Evolutionary conservation across 1,139 yeast species (phyloP).

Genomic region (Candida sanyaensis): DNA sequence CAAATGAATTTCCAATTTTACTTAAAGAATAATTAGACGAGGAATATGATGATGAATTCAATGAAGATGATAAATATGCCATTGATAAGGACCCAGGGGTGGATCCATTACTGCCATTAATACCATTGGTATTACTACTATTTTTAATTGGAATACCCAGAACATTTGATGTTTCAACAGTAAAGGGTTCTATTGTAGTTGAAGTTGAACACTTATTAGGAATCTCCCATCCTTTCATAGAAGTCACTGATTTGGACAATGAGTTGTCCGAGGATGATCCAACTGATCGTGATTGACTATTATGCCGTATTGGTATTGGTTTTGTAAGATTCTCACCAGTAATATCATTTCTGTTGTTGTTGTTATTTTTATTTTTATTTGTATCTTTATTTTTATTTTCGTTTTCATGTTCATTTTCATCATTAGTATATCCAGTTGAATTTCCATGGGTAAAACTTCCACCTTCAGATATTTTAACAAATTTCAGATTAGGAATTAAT

Average conservation of each 20-base stretch:
- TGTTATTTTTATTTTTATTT: too few relatives aligned
- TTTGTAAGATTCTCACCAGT: background rate
- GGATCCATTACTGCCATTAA: slow-evolving; percentile 20
- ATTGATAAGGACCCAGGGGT: slow-evolving; percentile 41
- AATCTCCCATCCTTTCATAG: slow-evolving; percentile 47
- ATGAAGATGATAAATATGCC: slow-evolving; percentile 46
- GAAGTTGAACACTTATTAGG: slow-evolving; percentile 35
- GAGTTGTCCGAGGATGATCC: slow-evolving; percentile 28
- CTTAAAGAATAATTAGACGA: slow-evolving; percentile 42
- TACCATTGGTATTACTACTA: slow-evolving; percentile 7
- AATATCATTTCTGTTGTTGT: background rate
- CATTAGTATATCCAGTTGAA: background rate
- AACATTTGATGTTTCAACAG: slow-evolving; percentile 14
- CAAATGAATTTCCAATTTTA: slow-evolving; percentile 45
- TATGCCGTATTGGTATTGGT: background rate
- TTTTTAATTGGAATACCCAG: slow-evolving; percentile 13
- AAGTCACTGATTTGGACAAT: slow-evolving; percentile 25
- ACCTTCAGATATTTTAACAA: slow-evolving; percentile 6
- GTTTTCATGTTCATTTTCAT: too few relatives aligned
- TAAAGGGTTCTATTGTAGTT: slow-evolving; percentile 17
- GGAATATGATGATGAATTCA: slow-evolving; percentile 37
- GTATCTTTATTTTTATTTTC: too few relatives aligned
- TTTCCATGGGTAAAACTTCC: background rate
- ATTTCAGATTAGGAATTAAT: slow-evolving; percentile 32
- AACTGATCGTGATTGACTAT: background rate